Conservation (phyloP, 2,329 filamentous ascomycete genomes). For the Cordyceps cicadae region DNA sequence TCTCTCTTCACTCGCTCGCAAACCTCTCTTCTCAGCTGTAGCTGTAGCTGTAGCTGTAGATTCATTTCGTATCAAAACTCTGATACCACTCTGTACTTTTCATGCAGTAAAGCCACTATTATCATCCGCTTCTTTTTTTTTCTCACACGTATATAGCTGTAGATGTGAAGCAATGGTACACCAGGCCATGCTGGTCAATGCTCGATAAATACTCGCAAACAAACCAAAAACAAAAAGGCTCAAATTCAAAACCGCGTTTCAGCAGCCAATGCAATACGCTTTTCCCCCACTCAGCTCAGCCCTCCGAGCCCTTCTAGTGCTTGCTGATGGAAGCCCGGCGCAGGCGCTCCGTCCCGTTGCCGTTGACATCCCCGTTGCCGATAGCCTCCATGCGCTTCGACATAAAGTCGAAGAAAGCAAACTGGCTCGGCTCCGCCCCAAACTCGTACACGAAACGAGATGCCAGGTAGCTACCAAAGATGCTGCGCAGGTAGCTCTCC, state of each 20-base stretch:
- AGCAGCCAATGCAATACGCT: background rate
- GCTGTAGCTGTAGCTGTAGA: background rate
- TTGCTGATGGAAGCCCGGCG: constrained; percentile 20
- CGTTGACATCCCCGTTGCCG: constrained; percentile 6
- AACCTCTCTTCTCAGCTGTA: background rate
- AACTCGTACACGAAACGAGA: constrained; percentile 95
- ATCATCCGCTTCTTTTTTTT: background rate
- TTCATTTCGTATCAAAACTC: background rate
- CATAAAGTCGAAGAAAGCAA: constrained; percentile 97
- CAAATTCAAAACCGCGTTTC: background rate
- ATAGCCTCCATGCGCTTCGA: constrained; percentile 53
- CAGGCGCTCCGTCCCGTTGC: constrained; percentile 20
- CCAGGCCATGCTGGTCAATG: background rate
- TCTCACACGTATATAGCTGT: background rate
- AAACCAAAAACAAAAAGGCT: constrained; percentile 4
- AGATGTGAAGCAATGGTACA: background rate
- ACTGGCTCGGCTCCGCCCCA: constrained; percentile 85
- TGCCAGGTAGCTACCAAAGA: constrained; percentile 92
- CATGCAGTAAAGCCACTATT: background rate
- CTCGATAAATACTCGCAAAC: background rate
- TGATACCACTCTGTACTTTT: background rate
- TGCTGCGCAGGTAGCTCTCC: constrained; percentile 83
- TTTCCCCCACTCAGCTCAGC: background rate
- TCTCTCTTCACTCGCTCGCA: background rate
- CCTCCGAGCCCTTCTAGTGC: background rate